Percentiles rank a stretch among this genome's conserved stretches.
These are phyloP conservation scores for Mortierella sp. DNA, from an alignment of 371 early-diverging fungal genomes.

Conservation along the genomic window DNA sequence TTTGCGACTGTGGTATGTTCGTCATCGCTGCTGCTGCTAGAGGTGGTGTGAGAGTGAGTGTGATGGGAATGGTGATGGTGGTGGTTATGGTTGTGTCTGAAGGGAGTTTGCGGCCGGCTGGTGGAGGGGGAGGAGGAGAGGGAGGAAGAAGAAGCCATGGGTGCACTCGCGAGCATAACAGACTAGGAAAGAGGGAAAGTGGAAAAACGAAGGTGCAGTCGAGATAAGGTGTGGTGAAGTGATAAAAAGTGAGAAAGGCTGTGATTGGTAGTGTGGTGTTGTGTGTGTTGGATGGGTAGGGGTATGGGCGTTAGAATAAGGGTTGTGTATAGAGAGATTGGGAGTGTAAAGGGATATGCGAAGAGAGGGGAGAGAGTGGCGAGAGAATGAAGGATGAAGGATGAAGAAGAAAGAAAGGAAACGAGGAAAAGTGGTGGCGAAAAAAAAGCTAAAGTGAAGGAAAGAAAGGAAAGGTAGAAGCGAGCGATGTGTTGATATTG, in stretches of 20 bases:
- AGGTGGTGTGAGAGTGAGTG: conserved; percentile 16
- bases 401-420: background rate
- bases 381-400: background rate
- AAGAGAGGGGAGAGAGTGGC: background rate
- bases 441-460: background rate
- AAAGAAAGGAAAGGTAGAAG: background rate
- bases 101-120: background rate
- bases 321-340: background rate
- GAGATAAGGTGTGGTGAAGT: background rate
- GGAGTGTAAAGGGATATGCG: background rate
- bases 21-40: conserved; percentile 21
- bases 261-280: background rate
- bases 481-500: no score
- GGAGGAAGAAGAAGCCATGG: conserved; percentile 20
- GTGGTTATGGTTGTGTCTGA: conserved; percentile 39
- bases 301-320: background rate
- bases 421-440: background rate
- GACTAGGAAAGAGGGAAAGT: background rate
- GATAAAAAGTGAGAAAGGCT: background rate
- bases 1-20: conserved; percentile 19
- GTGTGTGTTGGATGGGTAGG: background rate
- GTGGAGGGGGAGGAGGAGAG: background rate
- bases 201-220: no score
- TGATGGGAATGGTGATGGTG: conserved; percentile 44
- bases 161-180: conserved; percentile 26